phyloP scores from a whole-genome alignment of 2,329 filamentous ascomycete genomes.

The Trichophyton mentagrophytes region DNA sequence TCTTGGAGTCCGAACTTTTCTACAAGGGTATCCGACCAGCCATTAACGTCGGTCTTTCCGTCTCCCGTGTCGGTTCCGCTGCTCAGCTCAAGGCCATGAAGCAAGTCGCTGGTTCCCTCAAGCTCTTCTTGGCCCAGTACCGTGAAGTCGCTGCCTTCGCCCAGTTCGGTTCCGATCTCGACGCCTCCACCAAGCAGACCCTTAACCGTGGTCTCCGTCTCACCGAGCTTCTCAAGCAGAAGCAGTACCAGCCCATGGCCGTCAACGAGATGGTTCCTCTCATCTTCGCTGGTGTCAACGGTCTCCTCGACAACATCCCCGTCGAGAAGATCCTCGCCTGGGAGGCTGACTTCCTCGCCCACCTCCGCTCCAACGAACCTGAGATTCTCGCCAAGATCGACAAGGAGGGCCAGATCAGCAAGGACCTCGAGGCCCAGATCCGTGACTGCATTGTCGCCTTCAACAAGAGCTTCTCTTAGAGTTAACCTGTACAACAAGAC shows the following conservation, averaged over 20 bases:
- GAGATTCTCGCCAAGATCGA: conserved; percentile 77
- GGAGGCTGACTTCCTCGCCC: conserved; percentile 87
- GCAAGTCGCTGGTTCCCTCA: conserved; percentile 98
- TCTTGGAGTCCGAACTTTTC: conserved; percentile 98
- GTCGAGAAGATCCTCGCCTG: conserved; percentile 84
- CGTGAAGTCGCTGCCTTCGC: conserved; percentile 99
- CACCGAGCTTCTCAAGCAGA: conserved; percentile 98
- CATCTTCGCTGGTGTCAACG: conserved; percentile 99
- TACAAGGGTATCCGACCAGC: conserved; percentile 99
- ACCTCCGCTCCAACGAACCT: conserved; percentile 81
- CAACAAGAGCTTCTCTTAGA: conserved; percentile 78
- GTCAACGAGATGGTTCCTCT: conserved; percentile 99
- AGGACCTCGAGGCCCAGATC: conserved; percentile 56
- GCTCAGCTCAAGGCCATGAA: conserved; percentile 99
- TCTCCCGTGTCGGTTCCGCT: conserved; percentile 98
- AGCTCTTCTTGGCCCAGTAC: conserved; percentile 99
- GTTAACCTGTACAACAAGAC: conserved; percentile 5
- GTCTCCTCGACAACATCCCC: conserved; percentile 76
- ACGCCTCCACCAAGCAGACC: conserved; percentile 98
- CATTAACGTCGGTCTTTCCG: conserved; percentile 99
- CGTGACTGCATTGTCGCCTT: conserved; percentile 65
- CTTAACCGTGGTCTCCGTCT: conserved; percentile 95
- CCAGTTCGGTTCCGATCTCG: conserved; percentile 99
- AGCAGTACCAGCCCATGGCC: conserved; percentile 97
- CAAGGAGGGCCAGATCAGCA: conserved; percentile 91